Conservation (phyloP, 2,329 filamentous ascomycete species). For the Aspergillus hortae region DNA sequence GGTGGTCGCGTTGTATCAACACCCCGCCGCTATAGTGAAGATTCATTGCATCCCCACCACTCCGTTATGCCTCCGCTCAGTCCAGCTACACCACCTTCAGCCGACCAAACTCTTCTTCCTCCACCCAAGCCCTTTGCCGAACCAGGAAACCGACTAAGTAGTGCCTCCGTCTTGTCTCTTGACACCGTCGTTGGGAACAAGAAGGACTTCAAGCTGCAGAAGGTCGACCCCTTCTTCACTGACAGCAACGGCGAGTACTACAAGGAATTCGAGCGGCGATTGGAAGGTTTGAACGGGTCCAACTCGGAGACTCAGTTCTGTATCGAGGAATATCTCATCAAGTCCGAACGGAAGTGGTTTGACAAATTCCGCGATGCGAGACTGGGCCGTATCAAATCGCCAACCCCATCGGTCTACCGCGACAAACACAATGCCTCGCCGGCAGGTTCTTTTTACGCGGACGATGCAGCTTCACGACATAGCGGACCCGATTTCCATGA, state of each 20-base stretch:
- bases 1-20: conserved; percentile 20
- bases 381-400: conserved; percentile 50
- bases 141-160: conserved; percentile 32
- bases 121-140: not conserved
- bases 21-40: conserved; percentile 29
- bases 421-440: conserved; percentile 32
- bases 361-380: conserved; percentile 56
- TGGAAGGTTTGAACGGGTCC: conserved; percentile 54
- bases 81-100: conserved; percentile 19
- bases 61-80: not conserved
- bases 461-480: conserved; percentile 31
- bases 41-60: conserved; percentile 25
- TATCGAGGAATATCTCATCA: conserved; percentile 62
- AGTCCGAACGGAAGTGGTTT: conserved; percentile 67
- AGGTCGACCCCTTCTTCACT: conserved; percentile 65
- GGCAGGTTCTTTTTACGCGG: conserved; percentile 40
- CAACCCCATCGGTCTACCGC: conserved; percentile 31
- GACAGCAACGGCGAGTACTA: conserved; percentile 62
- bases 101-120: conserved; percentile 18
- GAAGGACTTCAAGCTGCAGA: conserved; percentile 61
- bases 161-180: conserved; percentile 51
- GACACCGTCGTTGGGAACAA: conserved; percentile 59
- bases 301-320: conserved; percentile 59
- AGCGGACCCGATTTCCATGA: conserved; percentile 29
- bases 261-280: conserved; percentile 54